phyloP scores from a whole-genome alignment of 306 rosid genomes.

The Vigna nakashimae region DNA sequence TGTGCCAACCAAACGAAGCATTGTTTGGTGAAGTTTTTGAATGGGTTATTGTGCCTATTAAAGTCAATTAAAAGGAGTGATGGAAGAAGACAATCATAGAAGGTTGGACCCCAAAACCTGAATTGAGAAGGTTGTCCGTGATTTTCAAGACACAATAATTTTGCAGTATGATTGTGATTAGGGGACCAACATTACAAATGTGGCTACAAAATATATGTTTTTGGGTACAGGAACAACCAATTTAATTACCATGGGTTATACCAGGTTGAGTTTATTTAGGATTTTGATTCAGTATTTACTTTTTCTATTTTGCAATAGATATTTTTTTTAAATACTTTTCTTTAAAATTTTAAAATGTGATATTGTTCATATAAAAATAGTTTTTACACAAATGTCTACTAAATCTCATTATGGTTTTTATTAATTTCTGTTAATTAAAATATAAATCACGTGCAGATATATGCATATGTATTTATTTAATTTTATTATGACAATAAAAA shows the following conservation, averaged over 20 bases:
- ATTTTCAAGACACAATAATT: constrained; percentile 8
- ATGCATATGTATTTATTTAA: no score
- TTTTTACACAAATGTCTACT: no score
- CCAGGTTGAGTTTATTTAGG: not conserved
- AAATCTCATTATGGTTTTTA: no score
- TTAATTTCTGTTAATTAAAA: no score
- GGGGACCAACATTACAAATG: not conserved
- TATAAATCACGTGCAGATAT: no score
- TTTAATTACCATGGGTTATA: not conserved
- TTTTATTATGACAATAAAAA: no score
- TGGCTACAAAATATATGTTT: not conserved
- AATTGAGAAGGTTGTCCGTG: not conserved
- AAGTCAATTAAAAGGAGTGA: constrained; percentile 26
- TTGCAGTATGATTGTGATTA: not conserved
- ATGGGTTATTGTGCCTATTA: not conserved
- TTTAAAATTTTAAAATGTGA: no score
- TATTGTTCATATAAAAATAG: no score
- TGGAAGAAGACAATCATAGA: not conserved
- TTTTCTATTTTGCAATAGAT: no score
- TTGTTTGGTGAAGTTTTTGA: not conserved
- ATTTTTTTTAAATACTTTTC: no score
- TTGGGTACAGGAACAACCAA: not conserved
- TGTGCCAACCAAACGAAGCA: no score
- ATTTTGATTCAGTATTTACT: not conserved
- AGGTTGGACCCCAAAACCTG: not conserved